Base-by-base conservation (phyloP, 1,139 yeast species). In the Debaryomyces fabryi region DNA sequence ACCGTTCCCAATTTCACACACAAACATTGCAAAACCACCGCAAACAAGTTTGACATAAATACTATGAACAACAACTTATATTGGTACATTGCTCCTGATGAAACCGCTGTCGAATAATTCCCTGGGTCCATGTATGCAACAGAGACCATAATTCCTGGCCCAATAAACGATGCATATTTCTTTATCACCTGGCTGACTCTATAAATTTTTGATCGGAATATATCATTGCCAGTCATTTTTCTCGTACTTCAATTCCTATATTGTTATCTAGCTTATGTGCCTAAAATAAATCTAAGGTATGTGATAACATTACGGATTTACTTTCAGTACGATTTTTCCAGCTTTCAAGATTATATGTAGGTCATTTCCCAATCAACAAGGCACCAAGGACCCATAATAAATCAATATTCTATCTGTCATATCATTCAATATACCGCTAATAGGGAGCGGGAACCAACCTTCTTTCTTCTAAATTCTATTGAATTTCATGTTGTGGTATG, bases 111-210 rank as follows among this genome's bases (percentile, higher is more conserved):
- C 44, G 88, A 83, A 62, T 86, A 87, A 62, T 87, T 87, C 1
- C 95, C 95, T 0, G 93, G 93, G 60, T 87, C 93, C 81, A 87
- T 83, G 60, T 86, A 87, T 1, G 91, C 85, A 35, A 88, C 91
- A 13, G 88, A 79, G 3, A 87, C 88, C 77, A 86, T 78, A 29
- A 87, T 69, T 0, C 95, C 95, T 0, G 95, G 95, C 0, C 95
- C 93, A n/a, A 87, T 71, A 58, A 86, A 87, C 45, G 78, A 72
- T 9, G 76, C 65, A 58, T 85, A 82, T 59, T 85, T 85, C 50
- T 57, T 63, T 24, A 68, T 47, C 18, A 54, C 51, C 49, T 21
- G 32, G 13, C 35, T 24, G 18, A 16, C 13, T 5, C 29, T 21
- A 30, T 15, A 30, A 24, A 24, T 10, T 20, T 29, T 18, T 12